A percentile compares a stretch with the other conserved stretches of the same genome.
Evolutionary conservation across 805 yeast species (phyloP).

Genomic region (Saccharomycopsis amapae): DNA sequence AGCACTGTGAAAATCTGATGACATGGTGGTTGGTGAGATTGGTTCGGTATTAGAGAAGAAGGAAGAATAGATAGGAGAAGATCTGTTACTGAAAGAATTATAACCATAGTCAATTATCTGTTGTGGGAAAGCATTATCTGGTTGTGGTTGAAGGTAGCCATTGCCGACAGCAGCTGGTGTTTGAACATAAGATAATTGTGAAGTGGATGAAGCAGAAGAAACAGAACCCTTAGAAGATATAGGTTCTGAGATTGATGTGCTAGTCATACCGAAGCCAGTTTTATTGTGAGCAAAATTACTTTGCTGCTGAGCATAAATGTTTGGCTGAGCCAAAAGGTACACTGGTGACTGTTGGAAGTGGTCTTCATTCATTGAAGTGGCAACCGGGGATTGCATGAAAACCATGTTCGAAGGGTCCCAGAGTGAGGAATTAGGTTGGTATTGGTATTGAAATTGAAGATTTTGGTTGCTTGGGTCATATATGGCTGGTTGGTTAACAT

Average conservation of each 20-base stretch:
- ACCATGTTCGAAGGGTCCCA: background rate
- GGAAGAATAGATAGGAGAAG: constrained; percentile 8
- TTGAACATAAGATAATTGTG: background rate
- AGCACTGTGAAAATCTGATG: background rate
- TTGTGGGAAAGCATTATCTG: background rate
- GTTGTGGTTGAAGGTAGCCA: background rate
- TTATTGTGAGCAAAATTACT: no score
- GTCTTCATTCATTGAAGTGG: background rate
- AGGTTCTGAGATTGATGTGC: no score
- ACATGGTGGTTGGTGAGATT: constrained; percentile 13
- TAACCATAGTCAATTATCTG: no score
- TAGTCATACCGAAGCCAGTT: no score
- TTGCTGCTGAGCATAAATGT: no score
- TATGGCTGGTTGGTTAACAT: background rate
- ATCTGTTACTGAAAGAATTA: background rate
- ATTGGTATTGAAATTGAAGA: background rate
- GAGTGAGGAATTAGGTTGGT: no score
- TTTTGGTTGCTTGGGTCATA: background rate
- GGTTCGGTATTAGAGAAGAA: constrained; percentile 11
- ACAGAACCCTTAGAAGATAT: background rate
- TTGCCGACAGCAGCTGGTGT: background rate
- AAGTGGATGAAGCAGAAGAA: no score
- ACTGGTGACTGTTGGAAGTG: no score
- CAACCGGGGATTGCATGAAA: background rate
- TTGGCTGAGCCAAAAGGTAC: no score